phyloP scores from a whole-genome alignment of 1,284 basidiomycete genomes.

The Volvariella surrecta region DNA sequence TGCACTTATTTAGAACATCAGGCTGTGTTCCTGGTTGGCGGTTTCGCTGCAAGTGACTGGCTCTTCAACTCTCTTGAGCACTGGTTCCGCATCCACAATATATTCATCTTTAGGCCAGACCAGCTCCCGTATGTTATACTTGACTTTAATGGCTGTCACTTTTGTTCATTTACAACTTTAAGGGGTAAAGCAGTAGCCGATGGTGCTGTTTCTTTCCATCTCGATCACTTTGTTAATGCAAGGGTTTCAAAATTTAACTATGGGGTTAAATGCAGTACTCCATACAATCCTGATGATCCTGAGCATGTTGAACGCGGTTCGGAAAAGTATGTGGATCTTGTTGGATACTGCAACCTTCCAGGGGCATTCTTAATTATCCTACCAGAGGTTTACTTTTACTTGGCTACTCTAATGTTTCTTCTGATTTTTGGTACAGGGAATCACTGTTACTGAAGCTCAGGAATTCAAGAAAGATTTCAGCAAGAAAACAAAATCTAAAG shows the following conservation, averaged over 20 bases:
- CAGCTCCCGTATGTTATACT: constrained; percentile 16
- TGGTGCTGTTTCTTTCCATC: constrained; percentile 42
- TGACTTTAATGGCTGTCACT: not conserved
- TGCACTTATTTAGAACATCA: constrained; percentile 1
- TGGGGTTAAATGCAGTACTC: constrained; percentile 24
- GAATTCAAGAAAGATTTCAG: constrained; percentile 4
- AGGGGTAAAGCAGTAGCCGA: constrained; percentile 53
- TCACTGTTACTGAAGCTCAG: constrained; percentile 4
- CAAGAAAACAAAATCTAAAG: too few relatives aligned
- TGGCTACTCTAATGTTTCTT: not conserved
- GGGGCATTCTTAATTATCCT: constrained; percentile 6
- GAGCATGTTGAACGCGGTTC: constrained; percentile 25
- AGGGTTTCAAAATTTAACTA: constrained; percentile 37
- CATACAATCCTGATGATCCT: constrained; percentile 20
- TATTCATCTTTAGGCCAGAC: constrained; percentile 19
- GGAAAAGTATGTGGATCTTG: constrained; percentile 5
- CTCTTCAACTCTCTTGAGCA: constrained; percentile 15
- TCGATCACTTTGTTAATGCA: constrained; percentile 39
- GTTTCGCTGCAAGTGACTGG: constrained; percentile 13
- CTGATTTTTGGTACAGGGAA: constrained; percentile 1
- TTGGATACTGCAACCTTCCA: constrained; percentile 4
- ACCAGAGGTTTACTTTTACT: constrained; percentile 1
- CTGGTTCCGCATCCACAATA: constrained; percentile 10
- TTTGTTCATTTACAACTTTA: not conserved
- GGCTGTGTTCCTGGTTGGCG: constrained; percentile 16